These are phyloP conservation scores for Blastocystis sp. DNA, from an alignment of 352 stramenopile species.

Conservation along the genomic window DNA sequence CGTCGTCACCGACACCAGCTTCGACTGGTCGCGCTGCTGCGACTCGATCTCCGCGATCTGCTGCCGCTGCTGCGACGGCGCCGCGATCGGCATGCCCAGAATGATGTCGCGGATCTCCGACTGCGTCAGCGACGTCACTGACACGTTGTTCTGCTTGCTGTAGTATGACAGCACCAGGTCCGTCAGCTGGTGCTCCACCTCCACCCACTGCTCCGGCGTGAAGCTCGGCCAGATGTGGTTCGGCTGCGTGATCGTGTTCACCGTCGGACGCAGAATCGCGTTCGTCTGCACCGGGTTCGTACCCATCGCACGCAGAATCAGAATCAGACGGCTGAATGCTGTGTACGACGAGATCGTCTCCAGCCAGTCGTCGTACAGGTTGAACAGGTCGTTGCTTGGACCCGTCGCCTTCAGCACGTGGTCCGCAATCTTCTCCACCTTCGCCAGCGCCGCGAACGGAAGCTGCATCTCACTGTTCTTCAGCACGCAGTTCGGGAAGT, in stretches of 20 bases:
- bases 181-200: conserved; percentile 96
- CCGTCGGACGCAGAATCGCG: conserved; percentile 90
- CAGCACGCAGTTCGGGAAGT: conserved; percentile 99
- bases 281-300: conserved; percentile 87
- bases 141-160: conserved; percentile 99
- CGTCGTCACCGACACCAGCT: conserved; percentile 92
- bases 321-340: conserved; percentile 95
- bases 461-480: conserved; percentile 96
- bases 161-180: conserved; percentile 98
- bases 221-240: conserved; percentile 97
- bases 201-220: conserved; percentile 97
- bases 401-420: conserved; percentile 96
- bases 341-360: conserved; percentile 99
- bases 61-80: conserved; percentile 92
- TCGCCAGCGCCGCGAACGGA: conserved; percentile 94
- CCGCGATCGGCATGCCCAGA: conserved; percentile 97
- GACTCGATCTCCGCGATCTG: conserved; percentile 99
- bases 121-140: conserved; percentile 95
- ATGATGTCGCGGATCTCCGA: conserved; percentile 99
- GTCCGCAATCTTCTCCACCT: conserved; percentile 99
- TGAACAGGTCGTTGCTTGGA: conserved; percentile 98
- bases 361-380: conserved; percentile 99
- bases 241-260: conserved; percentile 91
- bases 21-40: conserved; percentile 88
- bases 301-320: conserved; percentile 93